phyloP scores from a whole-genome alignment of 106 monocot species.

The Hemerocallis citrina region DNA sequence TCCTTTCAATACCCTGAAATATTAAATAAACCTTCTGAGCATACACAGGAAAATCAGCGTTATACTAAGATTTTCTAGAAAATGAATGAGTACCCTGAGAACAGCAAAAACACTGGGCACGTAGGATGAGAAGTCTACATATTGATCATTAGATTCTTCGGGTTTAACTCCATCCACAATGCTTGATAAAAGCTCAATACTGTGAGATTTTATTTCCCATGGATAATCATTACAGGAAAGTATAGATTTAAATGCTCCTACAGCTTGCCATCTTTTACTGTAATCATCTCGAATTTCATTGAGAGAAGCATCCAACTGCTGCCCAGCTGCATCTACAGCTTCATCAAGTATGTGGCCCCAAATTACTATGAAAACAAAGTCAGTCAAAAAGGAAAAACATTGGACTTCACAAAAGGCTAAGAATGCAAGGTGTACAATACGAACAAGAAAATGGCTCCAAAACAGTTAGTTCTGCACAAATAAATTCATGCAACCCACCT shows the following conservation, averaged over 20 bases:
- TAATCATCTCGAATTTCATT: constrained; percentile 26
- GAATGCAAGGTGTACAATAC: neutral
- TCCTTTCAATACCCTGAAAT: constrained; percentile 56
- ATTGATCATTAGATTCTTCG: constrained; percentile 19
- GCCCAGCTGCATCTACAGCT: constrained; percentile 52
- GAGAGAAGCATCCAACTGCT: constrained; percentile 29
- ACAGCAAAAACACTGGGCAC: constrained; percentile 47
- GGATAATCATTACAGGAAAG: constrained; percentile 53
- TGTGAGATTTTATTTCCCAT: constrained; percentile 65
- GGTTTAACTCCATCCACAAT: constrained; percentile 27
- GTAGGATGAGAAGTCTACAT: constrained; percentile 31
- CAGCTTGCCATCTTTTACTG: constrained; percentile 47
- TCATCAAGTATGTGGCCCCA: constrained; percentile 64
- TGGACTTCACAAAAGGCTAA: neutral
- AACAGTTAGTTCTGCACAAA: neutral
- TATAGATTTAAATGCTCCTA: constrained; percentile 48
- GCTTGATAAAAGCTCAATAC: constrained; percentile 46
- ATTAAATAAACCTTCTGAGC: constrained; percentile 1
- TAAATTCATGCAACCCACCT: constrained; percentile 34
- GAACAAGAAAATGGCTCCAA: neutral
- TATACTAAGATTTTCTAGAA: constrained; percentile 1
- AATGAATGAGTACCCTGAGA: constrained; percentile 44
- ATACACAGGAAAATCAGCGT: neutral
- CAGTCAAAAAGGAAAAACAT: neutral
- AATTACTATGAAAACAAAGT: constrained; percentile 44